phyloP scores from a whole-genome alignment of 345 rosid genomes.

The Citrus inodora region DNA sequence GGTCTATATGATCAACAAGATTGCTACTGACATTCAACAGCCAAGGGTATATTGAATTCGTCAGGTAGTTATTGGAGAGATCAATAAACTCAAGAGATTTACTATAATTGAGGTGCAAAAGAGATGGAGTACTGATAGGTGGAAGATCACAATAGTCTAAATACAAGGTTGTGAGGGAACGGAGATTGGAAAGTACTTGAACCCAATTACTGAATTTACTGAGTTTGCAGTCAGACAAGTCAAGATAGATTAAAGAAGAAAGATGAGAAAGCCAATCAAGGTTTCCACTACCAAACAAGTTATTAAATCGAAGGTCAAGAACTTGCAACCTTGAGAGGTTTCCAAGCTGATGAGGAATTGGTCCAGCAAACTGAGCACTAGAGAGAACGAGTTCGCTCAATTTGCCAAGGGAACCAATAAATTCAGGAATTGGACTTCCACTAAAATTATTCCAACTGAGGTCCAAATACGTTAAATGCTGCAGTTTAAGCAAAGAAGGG shows the following conservation, averaged over 20 bases:
- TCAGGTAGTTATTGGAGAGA: not conserved
- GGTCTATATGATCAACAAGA: not conserved
- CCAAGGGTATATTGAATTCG: not conserved
- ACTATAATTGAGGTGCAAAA: not conserved
- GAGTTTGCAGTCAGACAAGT: not conserved
- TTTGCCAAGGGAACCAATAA: not conserved
- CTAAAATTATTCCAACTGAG: not conserved
- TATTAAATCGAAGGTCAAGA: not conserved
- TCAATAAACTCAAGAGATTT: not conserved
- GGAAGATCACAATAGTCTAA: not conserved
- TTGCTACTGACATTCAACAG: conserved; percentile 1
- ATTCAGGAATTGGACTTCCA: not conserved
- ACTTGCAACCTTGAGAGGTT: not conserved
- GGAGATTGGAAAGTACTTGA: not conserved
- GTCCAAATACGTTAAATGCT: not conserved
- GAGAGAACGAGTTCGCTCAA: not conserved
- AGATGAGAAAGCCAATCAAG: conserved; percentile 6
- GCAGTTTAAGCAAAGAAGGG: not conserved
- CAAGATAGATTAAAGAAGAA: conserved; percentile 5
- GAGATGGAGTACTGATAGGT: not conserved
- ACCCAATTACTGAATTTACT: conserved; percentile 13
- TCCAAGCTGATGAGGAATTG: not conserved
- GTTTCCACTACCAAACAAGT: not conserved
- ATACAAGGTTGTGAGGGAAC: not conserved
- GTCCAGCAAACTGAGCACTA: not conserved